Evolutionary conservation across 805 yeast species (phyloP), one percentile per base, ranked within the genome.

Genomic region (Wickerhamomyces tratensis): DNA sequence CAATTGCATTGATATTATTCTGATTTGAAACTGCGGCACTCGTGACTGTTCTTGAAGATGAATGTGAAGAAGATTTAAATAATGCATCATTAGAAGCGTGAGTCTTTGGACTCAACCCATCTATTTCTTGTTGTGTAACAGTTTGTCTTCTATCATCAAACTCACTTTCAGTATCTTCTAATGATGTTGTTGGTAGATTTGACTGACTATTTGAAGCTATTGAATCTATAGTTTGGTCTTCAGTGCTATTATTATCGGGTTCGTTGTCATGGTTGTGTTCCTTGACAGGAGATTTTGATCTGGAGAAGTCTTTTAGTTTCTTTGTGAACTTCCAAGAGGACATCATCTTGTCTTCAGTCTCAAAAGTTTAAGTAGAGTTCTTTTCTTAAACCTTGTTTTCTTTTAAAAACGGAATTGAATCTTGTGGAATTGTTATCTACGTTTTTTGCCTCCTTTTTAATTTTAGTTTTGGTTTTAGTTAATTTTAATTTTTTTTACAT

Each of bases 301-400:
- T 43, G 13, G 53, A 43, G 34, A 56, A 50, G 40, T 56, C 58
- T 39, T 51, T 53, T 29, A 53, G 49, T 48, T 54, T 70, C 56
- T 71, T 69, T n/a, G 75, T 65, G 38, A 69, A 57, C 43, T 68
- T 70, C 74, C 74, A 69, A 5, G 42, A 35, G 42, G 51, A 46
- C 56, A 57, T 53, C 40, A 36, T 36, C 15, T 10, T 11, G 37
- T 20, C 20, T 20, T 20, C 20, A 20, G 20, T 27, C 3, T 27
- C 5, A 27, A 27, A 8, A 27, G 30, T 8, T 27, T 7, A 27
- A 27, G 30, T 27, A 27, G 7, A 7, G 8, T 9, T 27, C 30
- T 27, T 27, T 27, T n/a, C n/a, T n/a, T n/a, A n/a, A n/a, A n/a
- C n/a, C n/a, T n/a, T n/a, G n/a, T n/a, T n/a, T 20, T 20, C 20